Evolutionary conservation across 1,284 basidiomycete species (phyloP).

Genomic region (Sphagnurus paluster): DNA sequence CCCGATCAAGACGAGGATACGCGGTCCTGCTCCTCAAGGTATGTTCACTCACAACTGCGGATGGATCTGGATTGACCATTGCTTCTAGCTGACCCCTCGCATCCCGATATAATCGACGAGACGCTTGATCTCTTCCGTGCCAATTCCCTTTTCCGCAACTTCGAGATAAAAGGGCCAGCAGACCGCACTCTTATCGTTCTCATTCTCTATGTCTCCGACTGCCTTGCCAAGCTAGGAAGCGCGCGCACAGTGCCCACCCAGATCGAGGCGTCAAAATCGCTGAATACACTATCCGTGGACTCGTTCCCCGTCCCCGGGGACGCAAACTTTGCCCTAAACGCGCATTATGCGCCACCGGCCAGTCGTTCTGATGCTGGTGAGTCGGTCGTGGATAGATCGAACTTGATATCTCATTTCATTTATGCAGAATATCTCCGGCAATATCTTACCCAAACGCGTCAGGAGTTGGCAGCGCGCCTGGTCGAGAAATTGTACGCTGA

Average conservation of each 20-base stretch:
- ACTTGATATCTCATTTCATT: constrained; percentile 9
- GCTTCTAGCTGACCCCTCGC: constrained; percentile 67
- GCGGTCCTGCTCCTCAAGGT: constrained; percentile 91
- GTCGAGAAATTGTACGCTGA: constrained; percentile 89
- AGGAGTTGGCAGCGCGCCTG: constrained; percentile 86
- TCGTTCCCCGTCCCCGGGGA: constrained; percentile 95
- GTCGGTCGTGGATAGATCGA: constrained; percentile 22
- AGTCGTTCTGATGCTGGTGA: constrained; percentile 83
- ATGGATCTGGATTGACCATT: constrained; percentile 11
- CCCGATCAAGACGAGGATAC: constrained; percentile 88
- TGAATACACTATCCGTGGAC: constrained; percentile 92
- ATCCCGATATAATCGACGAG: constrained; percentile 94
- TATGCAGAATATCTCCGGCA: constrained; percentile 81
- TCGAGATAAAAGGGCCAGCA: constrained; percentile 98
- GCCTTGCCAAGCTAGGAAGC: constrained; percentile 84
- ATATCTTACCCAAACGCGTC: constrained; percentile 91
- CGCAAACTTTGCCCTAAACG: constrained; percentile 91
- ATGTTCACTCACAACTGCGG: constrained; percentile 21
- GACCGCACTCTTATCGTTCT: constrained; percentile 97
- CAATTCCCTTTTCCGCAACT: constrained; percentile 99
- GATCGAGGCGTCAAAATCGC: constrained; percentile 85
- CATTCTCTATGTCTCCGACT: constrained; percentile 98
- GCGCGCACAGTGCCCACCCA: constrained; percentile 67
- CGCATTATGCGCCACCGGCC: constrained; percentile 84
- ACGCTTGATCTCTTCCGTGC: constrained; percentile 96